phyloP scores from a whole-genome alignment of 805 yeast species.

The Yarrowia phangngaensis region DNA sequence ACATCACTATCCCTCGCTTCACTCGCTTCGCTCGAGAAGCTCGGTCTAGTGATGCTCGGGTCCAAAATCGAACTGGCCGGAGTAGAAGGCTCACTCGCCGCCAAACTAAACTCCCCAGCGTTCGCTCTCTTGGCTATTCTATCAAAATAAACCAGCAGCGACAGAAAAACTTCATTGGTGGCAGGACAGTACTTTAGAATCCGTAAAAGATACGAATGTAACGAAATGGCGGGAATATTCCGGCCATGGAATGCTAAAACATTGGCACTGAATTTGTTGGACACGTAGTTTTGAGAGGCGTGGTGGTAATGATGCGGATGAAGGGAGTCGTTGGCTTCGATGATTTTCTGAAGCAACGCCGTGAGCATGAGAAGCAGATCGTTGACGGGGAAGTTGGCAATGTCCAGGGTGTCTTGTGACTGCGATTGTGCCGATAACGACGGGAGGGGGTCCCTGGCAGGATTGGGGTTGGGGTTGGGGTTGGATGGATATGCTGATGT shows the following conservation, averaged over 20 bases:
- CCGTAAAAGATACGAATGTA: constrained; percentile 83
- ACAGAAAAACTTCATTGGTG: constrained; percentile 92
- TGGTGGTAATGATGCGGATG: constrained; percentile 61
- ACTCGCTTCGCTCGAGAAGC: too few species aligned
- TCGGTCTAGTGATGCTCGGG: too few species aligned
- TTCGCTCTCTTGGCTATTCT: constrained; percentile 84
- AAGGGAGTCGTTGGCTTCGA: constrained; percentile 81
- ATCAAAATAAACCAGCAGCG: constrained; percentile 89
- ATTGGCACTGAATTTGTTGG: constrained; percentile 34
- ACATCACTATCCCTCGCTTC: too few species aligned
- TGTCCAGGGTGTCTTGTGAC: too few species aligned
- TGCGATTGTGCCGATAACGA: too few species aligned
- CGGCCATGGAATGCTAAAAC: constrained; percentile 93
- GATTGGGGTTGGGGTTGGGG: too few species aligned
- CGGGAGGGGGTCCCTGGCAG: too few species aligned
- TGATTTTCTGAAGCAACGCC: constrained; percentile 76
- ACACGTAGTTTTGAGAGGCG: constrained; percentile 35
- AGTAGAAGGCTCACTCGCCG: too few species aligned
- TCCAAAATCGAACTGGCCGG: neutral
- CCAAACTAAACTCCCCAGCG: constrained; percentile 31
- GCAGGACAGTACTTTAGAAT: constrained; percentile 96
- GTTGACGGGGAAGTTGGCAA: constrained; percentile 76
- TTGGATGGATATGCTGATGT: neutral
- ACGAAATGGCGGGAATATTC: constrained; percentile 90
- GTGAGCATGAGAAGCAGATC: constrained; percentile 82